Evolutionary conservation across 148 eudicot species (phyloP).

Genomic region (Fagopyrum esculentum): DNA sequence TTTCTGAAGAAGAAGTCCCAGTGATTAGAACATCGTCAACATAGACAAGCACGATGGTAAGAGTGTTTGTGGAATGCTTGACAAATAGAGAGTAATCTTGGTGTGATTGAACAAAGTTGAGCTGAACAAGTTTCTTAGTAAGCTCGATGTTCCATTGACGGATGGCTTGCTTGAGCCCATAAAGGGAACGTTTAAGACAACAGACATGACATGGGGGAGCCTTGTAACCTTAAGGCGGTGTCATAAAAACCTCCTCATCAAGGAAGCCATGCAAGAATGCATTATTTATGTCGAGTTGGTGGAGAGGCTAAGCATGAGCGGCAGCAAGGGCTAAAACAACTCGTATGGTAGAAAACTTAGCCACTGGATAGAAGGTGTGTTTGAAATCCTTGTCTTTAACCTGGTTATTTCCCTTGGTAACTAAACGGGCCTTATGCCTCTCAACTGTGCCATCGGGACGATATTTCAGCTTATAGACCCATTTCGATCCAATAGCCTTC

Average conservation of each 20-base stretch:
- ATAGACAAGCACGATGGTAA: background rate
- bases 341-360: too few species aligned
- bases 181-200: background rate
- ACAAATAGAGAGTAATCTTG: background rate
- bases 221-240: background rate
- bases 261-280: background rate
- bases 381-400: too few species aligned
- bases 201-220: background rate
- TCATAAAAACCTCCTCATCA: background rate
- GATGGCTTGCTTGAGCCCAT: background rate
- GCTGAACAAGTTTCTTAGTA: too few species aligned
- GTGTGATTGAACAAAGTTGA: too few species aligned
- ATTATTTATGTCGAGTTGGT: background rate
- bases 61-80: background rate
- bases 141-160: too few species aligned
- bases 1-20: too few species aligned
- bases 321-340: background rate
- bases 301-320: background rate
- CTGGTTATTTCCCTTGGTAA: too few species aligned
- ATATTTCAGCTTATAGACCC: background rate
- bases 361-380: too few species aligned
- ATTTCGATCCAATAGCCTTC: background rate
- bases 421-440: too few species aligned
- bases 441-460: too few species aligned
- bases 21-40: background rate